These are phyloP conservation scores for Candida boleticola DNA, from an alignment of 805 yeast genomes.

Conservation along the genomic window DNA sequence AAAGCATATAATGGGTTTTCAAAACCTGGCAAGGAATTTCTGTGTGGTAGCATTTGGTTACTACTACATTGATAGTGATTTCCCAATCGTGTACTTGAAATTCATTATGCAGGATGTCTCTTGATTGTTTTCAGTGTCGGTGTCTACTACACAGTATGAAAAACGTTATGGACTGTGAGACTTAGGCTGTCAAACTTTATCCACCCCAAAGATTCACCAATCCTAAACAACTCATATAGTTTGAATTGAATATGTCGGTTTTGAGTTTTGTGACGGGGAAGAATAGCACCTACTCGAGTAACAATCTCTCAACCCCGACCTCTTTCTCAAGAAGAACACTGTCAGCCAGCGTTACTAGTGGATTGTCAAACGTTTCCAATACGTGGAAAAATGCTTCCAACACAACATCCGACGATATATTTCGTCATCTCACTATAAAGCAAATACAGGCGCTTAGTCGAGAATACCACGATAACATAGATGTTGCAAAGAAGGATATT, in stretches of 20 bases:
- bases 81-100: too few species aligned
- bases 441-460: constrained; percentile 30
- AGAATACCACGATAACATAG: constrained; percentile 26
- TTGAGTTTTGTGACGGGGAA: constrained; percentile 2
- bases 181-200: too few species aligned
- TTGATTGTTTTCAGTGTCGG: too few species aligned
- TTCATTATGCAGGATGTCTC: too few species aligned
- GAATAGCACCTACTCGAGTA: not conserved
- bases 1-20: not conserved
- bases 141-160: too few species aligned
- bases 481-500: constrained; percentile 28
- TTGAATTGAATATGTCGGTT: constrained; percentile 5
- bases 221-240: too few species aligned
- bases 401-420: constrained; percentile 34
- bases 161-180: too few species aligned
- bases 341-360: not conserved
- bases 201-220: too few species aligned
- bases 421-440: constrained; percentile 27
- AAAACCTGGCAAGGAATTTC: not conserved
- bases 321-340: not conserved
- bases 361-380: not conserved
- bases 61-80: too few species aligned
- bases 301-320: not conserved
- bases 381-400: constrained; percentile 4
- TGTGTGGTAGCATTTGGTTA: too few species aligned